These are phyloP conservation scores for Singerocomus rubriflavus DNA, from an alignment of 1,284 basidiomycete genomes.

Conservation along the genomic window DNA sequence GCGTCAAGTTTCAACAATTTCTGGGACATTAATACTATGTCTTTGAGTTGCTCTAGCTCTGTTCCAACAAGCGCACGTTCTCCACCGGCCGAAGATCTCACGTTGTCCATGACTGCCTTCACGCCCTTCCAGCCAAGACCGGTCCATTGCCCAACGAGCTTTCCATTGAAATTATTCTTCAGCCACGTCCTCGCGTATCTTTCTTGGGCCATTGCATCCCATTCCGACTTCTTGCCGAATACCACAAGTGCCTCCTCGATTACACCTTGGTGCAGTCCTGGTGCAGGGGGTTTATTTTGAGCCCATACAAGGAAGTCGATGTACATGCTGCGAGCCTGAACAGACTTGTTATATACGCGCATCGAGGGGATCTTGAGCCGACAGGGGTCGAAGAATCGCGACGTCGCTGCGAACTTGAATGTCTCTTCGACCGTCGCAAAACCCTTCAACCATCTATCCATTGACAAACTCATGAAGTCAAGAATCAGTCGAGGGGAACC, in stretches of 20 bases:
- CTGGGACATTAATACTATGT: conserved; percentile 30
- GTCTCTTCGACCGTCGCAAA: conserved; percentile 51
- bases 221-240: conserved; percentile 53
- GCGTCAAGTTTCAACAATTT: conserved; percentile 19
- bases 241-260: conserved; percentile 47
- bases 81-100: conserved; percentile 41
- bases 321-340: conserved; percentile 55
- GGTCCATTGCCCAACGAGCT: conserved; percentile 52
- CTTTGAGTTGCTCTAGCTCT: conserved; percentile 33
- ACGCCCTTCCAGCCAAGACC: conserved; percentile 46
- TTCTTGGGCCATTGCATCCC: conserved; percentile 38
- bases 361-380: conserved; percentile 28
- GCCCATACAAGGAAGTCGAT: conserved; percentile 53
- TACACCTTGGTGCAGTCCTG: conserved; percentile 15
- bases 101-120: conserved; percentile 48
- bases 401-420: conserved; percentile 56
- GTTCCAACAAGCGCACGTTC: conserved; percentile 36
- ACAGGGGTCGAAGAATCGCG: conserved; percentile 48
- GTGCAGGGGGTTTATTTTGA: conserved; percentile 19
- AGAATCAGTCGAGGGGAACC: conserved; percentile 46
- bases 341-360: conserved; percentile 41
- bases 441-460: conserved; percentile 48
- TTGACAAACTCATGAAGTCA: conserved; percentile 54
- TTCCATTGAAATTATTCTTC: conserved; percentile 50
- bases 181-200: conserved; percentile 35